phyloP scores from a whole-genome alignment of 352 stramenopile genomes.

The Globisporangium recalcitrans region DNA sequence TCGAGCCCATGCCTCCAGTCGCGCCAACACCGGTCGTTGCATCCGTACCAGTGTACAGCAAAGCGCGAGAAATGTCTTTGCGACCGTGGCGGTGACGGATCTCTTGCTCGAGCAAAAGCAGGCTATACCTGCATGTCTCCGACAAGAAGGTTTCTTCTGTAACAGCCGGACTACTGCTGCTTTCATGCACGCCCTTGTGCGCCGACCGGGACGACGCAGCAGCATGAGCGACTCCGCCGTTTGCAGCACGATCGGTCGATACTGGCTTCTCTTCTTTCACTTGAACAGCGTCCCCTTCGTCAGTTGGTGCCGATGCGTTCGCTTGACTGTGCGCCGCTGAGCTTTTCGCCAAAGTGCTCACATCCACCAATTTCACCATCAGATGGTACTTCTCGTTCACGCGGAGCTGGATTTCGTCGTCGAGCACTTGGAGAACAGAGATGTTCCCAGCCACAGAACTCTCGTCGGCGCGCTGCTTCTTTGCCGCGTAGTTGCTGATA shows the following conservation, averaged over 20 bases:
- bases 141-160: slow-evolving; percentile 41
- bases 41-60: slow-evolving; percentile 45
- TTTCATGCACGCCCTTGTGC: neutral
- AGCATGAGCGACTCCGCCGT: slow-evolving; percentile 13
- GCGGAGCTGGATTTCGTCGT: slow-evolving; percentile 76
- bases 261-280: slow-evolving; percentile 36
- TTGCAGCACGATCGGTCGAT: slow-evolving; percentile 14
- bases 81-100: slow-evolving; percentile 69
- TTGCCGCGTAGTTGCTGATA: slow-evolving; percentile 51
- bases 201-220: neutral
- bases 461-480: slow-evolving; percentile 42
- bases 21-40: neutral
- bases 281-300: slow-evolving; percentile 12
- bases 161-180: neutral
- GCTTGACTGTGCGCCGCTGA: neutral
- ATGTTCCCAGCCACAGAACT: slow-evolving; percentile 36
- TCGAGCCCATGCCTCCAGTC: neutral
- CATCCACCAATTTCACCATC: slow-evolving; percentile 64
- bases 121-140: slow-evolving; percentile 60
- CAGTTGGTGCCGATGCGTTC: neutral
- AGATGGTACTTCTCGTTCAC: slow-evolving; percentile 75
- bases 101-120: slow-evolving; percentile 77
- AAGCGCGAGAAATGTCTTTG: slow-evolving; percentile 57
- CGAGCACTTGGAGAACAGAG: slow-evolving; percentile 70
- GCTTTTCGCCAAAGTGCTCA: slow-evolving; percentile 30